A percentile compares a stretch with the other conserved stretches of the same genome.
Evolutionary conservation across 495 filamentous ascomycete species (phyloP).

Genomic region (Friedmanniomyces simplex): DNA sequence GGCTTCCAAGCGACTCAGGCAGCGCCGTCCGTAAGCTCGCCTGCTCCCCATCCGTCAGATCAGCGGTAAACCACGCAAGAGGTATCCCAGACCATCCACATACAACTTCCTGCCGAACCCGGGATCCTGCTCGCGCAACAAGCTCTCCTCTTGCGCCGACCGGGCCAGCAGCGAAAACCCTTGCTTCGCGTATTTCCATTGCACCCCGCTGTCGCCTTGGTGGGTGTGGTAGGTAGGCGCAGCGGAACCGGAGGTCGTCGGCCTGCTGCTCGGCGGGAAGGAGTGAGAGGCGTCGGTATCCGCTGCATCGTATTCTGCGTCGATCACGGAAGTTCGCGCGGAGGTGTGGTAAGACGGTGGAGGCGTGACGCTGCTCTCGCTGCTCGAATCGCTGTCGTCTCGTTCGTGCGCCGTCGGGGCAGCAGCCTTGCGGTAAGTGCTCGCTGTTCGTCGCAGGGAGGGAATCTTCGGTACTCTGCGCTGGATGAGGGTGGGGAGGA

Average conservation of each 20-base stretch:
- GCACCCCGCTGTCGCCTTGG: conserved; percentile 26
- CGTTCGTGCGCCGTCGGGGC: background rate
- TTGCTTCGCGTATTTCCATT: conserved; percentile 40
- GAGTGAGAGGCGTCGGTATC: background rate
- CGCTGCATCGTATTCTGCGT: background rate
- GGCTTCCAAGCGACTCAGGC: background rate
- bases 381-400: background rate
- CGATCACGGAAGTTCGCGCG: background rate
- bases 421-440: background rate
- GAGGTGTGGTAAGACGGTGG: conserved; percentile 2
- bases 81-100: conserved; percentile 53
- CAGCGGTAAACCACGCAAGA: conserved; percentile 53
- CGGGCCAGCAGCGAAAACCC: conserved; percentile 33
- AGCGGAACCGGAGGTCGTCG: background rate
- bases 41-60: conserved; percentile 44
- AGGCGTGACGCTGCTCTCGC: background rate
- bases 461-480: background rate
- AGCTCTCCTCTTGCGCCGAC: conserved; percentile 30
- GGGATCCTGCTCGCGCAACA: conserved; percentile 12
- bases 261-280: background rate
- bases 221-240: background rate
- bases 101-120: conserved; percentile 54
- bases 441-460: background rate
- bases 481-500: background rate
- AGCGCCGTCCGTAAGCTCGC: conserved; percentile 32